phyloP scores from a whole-genome alignment of 192 early-diverging fungal genomes.

The Coemansia sp. region DNA sequence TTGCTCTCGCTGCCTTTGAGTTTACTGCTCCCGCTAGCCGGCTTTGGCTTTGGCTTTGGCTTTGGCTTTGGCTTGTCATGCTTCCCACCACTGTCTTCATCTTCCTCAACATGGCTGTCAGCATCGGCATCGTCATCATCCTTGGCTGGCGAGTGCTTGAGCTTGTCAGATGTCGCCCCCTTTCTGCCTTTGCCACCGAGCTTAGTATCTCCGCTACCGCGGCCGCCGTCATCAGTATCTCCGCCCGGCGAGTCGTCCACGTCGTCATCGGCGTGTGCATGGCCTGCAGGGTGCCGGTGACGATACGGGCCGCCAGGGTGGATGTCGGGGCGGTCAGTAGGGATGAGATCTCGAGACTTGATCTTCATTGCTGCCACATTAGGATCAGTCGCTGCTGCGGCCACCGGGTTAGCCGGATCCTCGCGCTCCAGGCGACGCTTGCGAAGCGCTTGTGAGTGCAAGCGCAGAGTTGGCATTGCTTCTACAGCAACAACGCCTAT shows the following conservation, averaged over 20 bases:
- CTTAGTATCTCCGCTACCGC: conserved; percentile 2
- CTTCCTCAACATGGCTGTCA: background rate
- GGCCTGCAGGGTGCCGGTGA: conserved; percentile 10
- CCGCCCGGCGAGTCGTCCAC: background rate
- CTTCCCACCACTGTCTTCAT: background rate
- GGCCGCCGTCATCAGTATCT: background rate
- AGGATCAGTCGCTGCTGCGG: conserved; percentile 47
- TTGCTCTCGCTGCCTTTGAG: conserved; percentile 9
- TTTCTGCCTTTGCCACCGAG: conserved; percentile 4
- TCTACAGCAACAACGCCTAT: background rate
- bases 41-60: background rate
- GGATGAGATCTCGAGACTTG: conserved; percentile 39
- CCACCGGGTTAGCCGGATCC: conserved; percentile 48
- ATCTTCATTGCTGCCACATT: conserved; percentile 51
- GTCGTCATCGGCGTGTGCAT: conserved; percentile 12
- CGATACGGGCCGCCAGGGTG: conserved; percentile 10
- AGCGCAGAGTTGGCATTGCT: background rate
- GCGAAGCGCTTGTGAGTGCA: conserved; percentile 5
- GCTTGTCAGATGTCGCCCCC: background rate
- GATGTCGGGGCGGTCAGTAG: conserved; percentile 33
- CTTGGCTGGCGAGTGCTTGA: conserved; percentile 4
- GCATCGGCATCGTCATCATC: conserved; percentile 11
- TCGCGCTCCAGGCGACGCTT: conserved; percentile 26
- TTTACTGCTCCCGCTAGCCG: conserved; percentile 2
- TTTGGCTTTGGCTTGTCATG: background rate